Evolutionary conservation across 768 basidiomycete species (phyloP).

Genomic region (Suillus lakei): DNA sequence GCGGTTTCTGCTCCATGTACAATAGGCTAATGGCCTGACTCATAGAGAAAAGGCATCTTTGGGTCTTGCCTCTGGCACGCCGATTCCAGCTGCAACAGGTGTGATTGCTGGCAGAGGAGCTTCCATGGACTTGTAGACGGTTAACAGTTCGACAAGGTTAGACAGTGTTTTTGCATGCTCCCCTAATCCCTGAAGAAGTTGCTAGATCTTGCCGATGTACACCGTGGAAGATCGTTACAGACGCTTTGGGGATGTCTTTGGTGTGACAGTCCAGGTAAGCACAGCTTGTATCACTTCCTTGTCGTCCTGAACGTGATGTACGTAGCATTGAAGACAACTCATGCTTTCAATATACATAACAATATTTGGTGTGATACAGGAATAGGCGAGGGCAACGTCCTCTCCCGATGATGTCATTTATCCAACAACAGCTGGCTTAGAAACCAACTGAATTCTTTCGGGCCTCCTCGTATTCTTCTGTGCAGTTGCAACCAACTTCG

Average conservation of each 20-base stretch:
- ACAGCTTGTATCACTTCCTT: neutral
- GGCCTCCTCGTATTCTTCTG: neutral
- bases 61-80: no score
- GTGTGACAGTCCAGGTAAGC: neutral
- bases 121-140: neutral
- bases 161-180: neutral
- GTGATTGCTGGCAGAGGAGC: neutral
- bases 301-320: neutral
- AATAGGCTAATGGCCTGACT: no score
- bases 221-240: neutral
- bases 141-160: neutral
- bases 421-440: neutral
- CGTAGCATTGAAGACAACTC: neutral
- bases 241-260: neutral
- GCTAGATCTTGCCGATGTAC: neutral
- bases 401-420: neutral
- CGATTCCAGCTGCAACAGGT: no score
- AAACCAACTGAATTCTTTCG: neutral
- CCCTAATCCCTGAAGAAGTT: neutral
- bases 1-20: no score
- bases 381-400: neutral
- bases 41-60: no score
- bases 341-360: neutral
- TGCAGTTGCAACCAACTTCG: neutral
- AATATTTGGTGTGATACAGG: neutral